Evolutionary conservation across 306 rosid species (phyloP), one percentile per base, ranked within the genome.

Genomic region (Acmispon strigosus): DNA sequence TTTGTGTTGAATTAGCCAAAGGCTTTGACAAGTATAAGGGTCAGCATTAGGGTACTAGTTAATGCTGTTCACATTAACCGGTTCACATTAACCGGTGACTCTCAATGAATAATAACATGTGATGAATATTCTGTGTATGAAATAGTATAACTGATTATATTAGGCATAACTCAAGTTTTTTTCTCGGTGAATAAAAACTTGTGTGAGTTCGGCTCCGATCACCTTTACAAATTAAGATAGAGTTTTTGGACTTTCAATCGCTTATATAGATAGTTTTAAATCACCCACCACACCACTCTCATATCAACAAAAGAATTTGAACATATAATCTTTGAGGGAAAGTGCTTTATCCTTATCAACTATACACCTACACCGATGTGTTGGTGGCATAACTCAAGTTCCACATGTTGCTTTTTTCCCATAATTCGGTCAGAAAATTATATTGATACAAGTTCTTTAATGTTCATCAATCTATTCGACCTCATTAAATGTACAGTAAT

Each of bases 361-460:
- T n/a, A n/a, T n/a, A n/a, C n/a, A n/a, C n/a, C n/a, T n/a, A n/a
- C n/a, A n/a, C n/a, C n/a, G n/a, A n/a, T n/a, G n/a, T n/a, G n/a
- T n/a, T n/a, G n/a, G n/a, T n/a, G n/a, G n/a, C n/a, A n/a, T n/a
- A n/a, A n/a, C n/a, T n/a, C n/a, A n/a, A 14, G 11, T 42, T 64
- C 52, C 39, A 54, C 29, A 8, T 7, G 54, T 63, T 19, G 55
- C 10, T 5, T n/a, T 17, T 43, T 80, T 58, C 18, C 74, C 19
- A n/a, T 47, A 51, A 70, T 52, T 81, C 15, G 52, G 22, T 15
- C 82, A 76, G 18, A 76, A 74, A 66, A 24, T 43, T 41, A 10
- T 1, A 39, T 32, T 37, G 29, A 59, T 48, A 49, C 51, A 18
- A 7, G 36, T 45, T 45, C n/a, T 20, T 22, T 24, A 41, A 50